phyloP scores from a whole-genome alignment of 768 basidiomycete genomes.

The Rhodotorula paludigena region DNA sequence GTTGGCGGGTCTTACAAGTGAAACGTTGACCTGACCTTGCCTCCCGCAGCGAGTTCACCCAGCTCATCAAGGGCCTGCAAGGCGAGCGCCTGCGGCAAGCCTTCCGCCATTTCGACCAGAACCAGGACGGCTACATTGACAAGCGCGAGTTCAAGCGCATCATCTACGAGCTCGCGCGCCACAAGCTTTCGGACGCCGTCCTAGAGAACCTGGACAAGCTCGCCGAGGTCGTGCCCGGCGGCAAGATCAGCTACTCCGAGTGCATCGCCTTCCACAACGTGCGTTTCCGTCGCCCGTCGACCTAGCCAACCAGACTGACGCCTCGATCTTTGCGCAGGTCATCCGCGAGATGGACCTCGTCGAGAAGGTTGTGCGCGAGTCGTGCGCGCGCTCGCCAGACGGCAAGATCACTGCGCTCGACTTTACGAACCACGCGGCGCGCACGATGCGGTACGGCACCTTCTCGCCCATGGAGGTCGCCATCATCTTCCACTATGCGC shows the following conservation, averaged over 20 bases:
- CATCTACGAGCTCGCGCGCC: slow-evolving; percentile 86
- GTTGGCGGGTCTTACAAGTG: too few relatives aligned
- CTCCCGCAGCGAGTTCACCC: slow-evolving; percentile 85
- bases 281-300: slow-evolving; percentile 47
- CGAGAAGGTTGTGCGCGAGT: slow-evolving; percentile 70
- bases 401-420: slow-evolving; percentile 87
- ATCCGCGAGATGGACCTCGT: slow-evolving; percentile 91
- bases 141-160: slow-evolving; percentile 93
- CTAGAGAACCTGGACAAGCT: slow-evolving; percentile 88
- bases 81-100: slow-evolving; percentile 95
- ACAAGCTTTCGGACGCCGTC: slow-evolving; percentile 91
- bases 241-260: slow-evolving; percentile 91
- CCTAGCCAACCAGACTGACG: not conserved
- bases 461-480: slow-evolving; percentile 98
- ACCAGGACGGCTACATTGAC: slow-evolving; percentile 87
- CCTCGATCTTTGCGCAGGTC: slow-evolving; percentile 18
- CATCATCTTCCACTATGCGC: slow-evolving; percentile 96
- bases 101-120: slow-evolving; percentile 79
- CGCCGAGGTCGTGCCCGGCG: slow-evolving; percentile 79
- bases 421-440: slow-evolving; percentile 82
- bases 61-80: slow-evolving; percentile 97
- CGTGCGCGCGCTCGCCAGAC: slow-evolving; percentile 82
- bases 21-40: not conserved
- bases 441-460: slow-evolving; percentile 82
- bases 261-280: slow-evolving; percentile 97